These are phyloP conservation scores for Deinandra increscens DNA, from an alignment of 129 eudicot genomes.

Conservation along the genomic window DNA sequence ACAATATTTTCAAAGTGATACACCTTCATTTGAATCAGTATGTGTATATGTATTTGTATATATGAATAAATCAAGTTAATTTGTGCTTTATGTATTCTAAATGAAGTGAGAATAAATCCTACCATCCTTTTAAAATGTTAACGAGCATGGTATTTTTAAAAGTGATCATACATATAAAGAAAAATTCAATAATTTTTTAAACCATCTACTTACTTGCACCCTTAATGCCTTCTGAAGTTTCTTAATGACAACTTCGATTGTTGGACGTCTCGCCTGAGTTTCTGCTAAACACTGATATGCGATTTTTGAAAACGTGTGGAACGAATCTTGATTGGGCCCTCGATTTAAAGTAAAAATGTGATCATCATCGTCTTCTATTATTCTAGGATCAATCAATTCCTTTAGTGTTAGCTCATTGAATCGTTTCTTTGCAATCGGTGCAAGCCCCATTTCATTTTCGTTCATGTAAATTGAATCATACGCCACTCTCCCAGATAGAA, in stretches of 20 bases:
- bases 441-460: neutral
- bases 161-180: neutral
- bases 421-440: neutral
- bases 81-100: no score
- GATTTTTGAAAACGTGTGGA: neutral
- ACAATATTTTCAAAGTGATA: no score
- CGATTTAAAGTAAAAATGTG: neutral
- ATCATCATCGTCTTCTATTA: neutral
- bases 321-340: neutral
- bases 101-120: neutral
- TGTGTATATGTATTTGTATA: no score
- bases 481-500: neutral
- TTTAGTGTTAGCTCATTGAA: neutral
- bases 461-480: neutral
- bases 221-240: neutral
- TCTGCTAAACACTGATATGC: constrained; percentile 1
- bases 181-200: neutral
- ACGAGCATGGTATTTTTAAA: neutral
- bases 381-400: neutral
- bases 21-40: no score
- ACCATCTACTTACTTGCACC: neutral
- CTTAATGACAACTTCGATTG: neutral
- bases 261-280: neutral
- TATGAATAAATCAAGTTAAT: no score
- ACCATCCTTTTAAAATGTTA: neutral